Evolutionary conservation across 306 rosid species (phyloP), one percentile per base, ranked within the genome.

Genomic region (Spatholobus suberectus): DNA sequence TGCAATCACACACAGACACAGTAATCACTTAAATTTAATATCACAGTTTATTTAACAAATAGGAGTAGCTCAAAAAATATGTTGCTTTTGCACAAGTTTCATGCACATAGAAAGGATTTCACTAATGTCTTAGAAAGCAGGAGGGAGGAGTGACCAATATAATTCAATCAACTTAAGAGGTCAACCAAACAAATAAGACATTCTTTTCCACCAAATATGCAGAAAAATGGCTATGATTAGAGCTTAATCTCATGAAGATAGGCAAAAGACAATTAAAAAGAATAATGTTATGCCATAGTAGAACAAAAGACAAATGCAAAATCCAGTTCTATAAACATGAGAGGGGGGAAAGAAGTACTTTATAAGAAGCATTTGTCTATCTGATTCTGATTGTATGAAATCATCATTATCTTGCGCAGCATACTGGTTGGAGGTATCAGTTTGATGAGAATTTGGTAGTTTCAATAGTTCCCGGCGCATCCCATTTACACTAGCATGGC

Each of bases 341-440:
- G 41, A 67, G 55, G 67, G 51, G 59, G 68, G 29, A 70, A 41
- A 29, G 24, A 55, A 12, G 13, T 90, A 94, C 98, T 82, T 96
- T 71, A 94, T 96, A 70, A 94, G 97, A 82, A 96, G 99, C 89
- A 87, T 76, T 81, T 94, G 98, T 75, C 95, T 88, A 85, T 96
- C 98, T 38, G 98, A 96, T 85, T 94, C 99, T 26, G 99, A 96
- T 44, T 92, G 76, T 75, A 96, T 91, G 88, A 92, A 88, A 82
- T 94, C 97, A 21, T 94, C 98, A 57, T 84, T 89, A 61, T 89
- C 90, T 26, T 84, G 84, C 52, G 91, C 87, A 84, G 84, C 23
- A 81, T 89, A 91, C 11, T 81, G 90, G 86, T 87, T 83, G 85
- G 91, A 82, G 62, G 86, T 61, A 38, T 89, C 83, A 62, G 76